phyloP scores from a whole-genome alignment of 1,284 basidiomycete genomes.

The Rhizoctonia solani region DNA sequence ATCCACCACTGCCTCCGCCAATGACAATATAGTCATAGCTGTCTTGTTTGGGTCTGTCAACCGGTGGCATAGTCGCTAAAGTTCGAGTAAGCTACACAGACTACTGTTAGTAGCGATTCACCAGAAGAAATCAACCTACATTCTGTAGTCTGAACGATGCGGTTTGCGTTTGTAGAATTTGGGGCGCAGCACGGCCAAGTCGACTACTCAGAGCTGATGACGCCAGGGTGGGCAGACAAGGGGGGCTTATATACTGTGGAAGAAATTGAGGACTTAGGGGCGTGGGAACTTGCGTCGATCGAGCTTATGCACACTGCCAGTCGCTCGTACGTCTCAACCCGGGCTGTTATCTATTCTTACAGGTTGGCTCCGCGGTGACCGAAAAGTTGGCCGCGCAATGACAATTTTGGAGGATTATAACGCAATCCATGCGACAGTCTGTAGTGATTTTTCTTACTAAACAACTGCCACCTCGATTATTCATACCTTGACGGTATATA shows the following conservation, averaged over 20 bases:
- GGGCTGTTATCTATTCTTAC: background rate
- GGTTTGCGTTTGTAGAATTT: background rate
- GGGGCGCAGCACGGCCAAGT: slow-evolving; percentile 11
- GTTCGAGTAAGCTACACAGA: slow-evolving; percentile 38
- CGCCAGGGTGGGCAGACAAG: slow-evolving; percentile 25
- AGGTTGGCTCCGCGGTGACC: background rate
- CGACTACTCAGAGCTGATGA: slow-evolving; percentile 21
- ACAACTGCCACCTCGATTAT: background rate
- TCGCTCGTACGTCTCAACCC: background rate
- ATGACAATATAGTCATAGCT: slow-evolving; percentile 82
- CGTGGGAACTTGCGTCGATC: slow-evolving; percentile 16
- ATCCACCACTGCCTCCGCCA: slow-evolving; percentile 83
- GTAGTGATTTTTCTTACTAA: background rate
- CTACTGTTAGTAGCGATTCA: background rate
- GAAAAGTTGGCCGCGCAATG: slow-evolving; percentile 5
- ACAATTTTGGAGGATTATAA: background rate
- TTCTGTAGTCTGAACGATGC: slow-evolving; percentile 14
- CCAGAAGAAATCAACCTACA: background rate
- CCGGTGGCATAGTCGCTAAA: slow-evolving; percentile 64
- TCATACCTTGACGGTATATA: background rate
- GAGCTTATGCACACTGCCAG: no score
- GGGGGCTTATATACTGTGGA: slow-evolving; percentile 2
- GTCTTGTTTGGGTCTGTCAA: slow-evolving; percentile 63
- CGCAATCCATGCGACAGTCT: slow-evolving; percentile 19
- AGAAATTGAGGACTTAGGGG: slow-evolving; percentile 1